phyloP scores from a whole-genome alignment of 164 flowering plant genomes.

The Vitis vinifera region DNA sequence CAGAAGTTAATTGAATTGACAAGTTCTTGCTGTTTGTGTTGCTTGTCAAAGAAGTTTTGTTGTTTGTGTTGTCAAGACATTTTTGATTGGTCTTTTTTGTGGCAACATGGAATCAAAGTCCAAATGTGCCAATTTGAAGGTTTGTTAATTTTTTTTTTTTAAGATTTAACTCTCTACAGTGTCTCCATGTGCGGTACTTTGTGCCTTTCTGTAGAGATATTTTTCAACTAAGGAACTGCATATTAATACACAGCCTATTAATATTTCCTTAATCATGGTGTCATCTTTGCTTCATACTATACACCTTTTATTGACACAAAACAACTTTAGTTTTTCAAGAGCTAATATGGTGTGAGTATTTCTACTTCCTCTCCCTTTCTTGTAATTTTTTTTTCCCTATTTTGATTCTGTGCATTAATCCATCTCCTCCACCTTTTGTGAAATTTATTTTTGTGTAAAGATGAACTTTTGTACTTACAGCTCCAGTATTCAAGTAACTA shows the following conservation, averaged over 20 bases:
- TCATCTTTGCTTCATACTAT: too few species aligned
- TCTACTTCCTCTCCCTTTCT: too few species aligned
- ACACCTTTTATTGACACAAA: too few species aligned
- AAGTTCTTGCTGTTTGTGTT: neutral
- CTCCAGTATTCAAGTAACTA: slow-evolving; percentile 35
- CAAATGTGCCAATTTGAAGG: neutral
- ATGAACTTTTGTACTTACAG: slow-evolving; percentile 34
- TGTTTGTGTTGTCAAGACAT: neutral
- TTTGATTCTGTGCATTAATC: neutral
- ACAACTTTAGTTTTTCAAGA: too few species aligned
- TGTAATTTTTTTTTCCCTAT: slow-evolving; percentile 1
- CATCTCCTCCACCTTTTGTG: neutral
- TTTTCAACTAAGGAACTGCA: neutral
- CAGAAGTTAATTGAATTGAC: neutral
- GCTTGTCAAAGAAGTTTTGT: neutral
- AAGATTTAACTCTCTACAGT: neutral
- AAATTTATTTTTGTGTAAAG: slow-evolving; percentile 6
- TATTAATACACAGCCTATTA: neutral
- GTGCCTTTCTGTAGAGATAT: neutral
- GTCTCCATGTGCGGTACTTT: neutral
- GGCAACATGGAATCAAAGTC: neutral
- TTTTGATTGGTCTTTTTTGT: neutral
- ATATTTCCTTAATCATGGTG: neutral
- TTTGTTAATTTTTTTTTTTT: neutral
- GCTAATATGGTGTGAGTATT: too few species aligned